Evolutionary conservation across 1,284 basidiomycete species (phyloP), one percentile per base, ranked within the genome.

Genomic region (Moesziomyces sp.): DNA sequence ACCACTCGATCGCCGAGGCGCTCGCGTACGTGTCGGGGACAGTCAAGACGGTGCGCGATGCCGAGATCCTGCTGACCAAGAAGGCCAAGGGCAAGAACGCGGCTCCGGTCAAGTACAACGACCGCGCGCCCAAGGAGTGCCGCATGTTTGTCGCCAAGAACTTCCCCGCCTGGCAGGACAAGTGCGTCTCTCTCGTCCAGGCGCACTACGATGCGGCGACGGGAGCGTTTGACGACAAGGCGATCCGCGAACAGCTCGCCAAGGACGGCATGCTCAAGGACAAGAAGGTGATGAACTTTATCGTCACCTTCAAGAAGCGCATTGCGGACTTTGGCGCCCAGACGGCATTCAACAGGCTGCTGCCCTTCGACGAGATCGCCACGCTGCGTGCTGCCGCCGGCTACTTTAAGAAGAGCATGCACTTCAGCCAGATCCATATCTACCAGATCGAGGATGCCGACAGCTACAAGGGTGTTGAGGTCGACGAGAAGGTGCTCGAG

Each of bases 121-220:
- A 82, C 26, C 67, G 77, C 14, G 69, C 75, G 19, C 80, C 93
- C 5, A 96, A 94, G 86, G 89, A 89, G 55, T 91, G 94, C 24
- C 87, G 91, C 58, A 89, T 99, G 47, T 98, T 93, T 85, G 92
- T 98, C 51, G 93, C 97, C 52, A 93, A 90, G 47, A 86, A 87
- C 62, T 98, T 95, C 90, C 96, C 96, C 0, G 91, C 90, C 73
- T 99, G 96, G 95, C 96, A 99, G 85, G 89, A 94, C 80, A 85
- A 86, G 45, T 92, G 92, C 80, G 91, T 97, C 51, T 88, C 89
- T 76, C 87, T 90, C 47, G 88, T 97, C 58, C 89, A 90, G 85
- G 89, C 89, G 18, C 87, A 91, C 23, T 94, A 91, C 82, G 87
- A 88, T 66, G 87, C 86, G 52, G 85, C 86, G 53, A 86, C 86